Evolutionary conservation across 305 asterid genomes (phyloP).

Genomic region (Striga hermonthica): DNA sequence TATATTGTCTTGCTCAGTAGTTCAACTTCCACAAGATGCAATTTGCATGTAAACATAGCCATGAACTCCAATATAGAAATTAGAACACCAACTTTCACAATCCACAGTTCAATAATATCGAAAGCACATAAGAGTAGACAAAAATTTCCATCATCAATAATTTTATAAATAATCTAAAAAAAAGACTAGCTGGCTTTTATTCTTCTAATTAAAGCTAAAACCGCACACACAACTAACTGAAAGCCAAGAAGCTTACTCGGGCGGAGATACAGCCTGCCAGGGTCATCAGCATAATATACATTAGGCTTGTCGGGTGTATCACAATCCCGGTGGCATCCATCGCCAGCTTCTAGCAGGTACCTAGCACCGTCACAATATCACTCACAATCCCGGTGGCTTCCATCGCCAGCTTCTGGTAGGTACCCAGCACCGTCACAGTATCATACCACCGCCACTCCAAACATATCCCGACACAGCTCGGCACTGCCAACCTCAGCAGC

Average conservation of each 20-base stretch:
- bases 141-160: neutral
- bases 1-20: no score
- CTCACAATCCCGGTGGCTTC: slow-evolving; percentile 87
- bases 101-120: no score
- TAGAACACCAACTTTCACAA: no score
- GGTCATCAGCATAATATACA: slow-evolving; percentile 93
- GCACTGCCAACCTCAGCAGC: slow-evolving; percentile 62
- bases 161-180: neutral
- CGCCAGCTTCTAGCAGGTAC: slow-evolving; percentile 69
- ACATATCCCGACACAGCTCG: slow-evolving; percentile 84
- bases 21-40: no score
- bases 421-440: slow-evolving; percentile 78
- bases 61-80: no score
- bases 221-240: neutral
- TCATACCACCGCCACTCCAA: slow-evolving; percentile 99
- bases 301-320: slow-evolving; percentile 87
- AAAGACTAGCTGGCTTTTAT: neutral
- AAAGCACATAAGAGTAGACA: neutral
- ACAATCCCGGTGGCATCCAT: slow-evolving; percentile 88
- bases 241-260: slow-evolving; percentile 41
- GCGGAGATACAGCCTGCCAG: slow-evolving; percentile 86
- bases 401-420: slow-evolving; percentile 72
- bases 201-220: neutral
- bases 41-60: no score
- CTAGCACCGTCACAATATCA: slow-evolving; percentile 81